Base-by-base conservation (phyloP, 495 filamentous ascomycete genomes). In the Delitschia confertaspora region DNA sequence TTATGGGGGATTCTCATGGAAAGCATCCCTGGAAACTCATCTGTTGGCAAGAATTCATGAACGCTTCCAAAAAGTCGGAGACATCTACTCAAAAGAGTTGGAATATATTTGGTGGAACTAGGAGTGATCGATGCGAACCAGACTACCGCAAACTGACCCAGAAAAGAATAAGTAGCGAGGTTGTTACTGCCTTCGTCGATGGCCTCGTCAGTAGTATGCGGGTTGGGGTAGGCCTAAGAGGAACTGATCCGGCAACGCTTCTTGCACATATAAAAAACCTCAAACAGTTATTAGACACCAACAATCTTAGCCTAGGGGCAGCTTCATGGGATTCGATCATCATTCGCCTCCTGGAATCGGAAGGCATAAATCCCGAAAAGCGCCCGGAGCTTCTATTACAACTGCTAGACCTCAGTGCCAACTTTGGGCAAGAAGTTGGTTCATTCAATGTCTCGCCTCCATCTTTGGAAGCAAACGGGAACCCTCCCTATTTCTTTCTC, bases 121-220 rank as follows among this genome's bases (percentile, higher is more conserved):
- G n/a, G n/a, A n/a, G n/a, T n/a, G n/a, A 13, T 1, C 40, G 17
- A 14, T 11, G 14, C 7, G 19, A 46, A 11, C 22, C 38, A n/a
- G 44, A 50, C 33, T 38, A 47, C 19, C 26, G 42, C 4, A 17
- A 31, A 9, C 25, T 43, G 5, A 49, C 60, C 0, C 51, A 59
- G 29, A 63, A 66, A 23, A 78, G 69, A 0, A 68, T 82, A 40
- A 80, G 76, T 54, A 59, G 63, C 22, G 76, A 83, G 60, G 71
- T 80, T 13, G 64, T 79, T 13, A 49, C 61, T 16, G 69, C 70
- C 14, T 59, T 79, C 22, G 56, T 76, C 23, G 71, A 72, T 50
- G 71, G 68, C 31, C 51, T 80, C 22, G 49, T 69, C 17, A 73
- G 69, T 45, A 50, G 51, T 9, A 49, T 66, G 16, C 57, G 53